Conservation (phyloP, 2,329 filamentous ascomycete genomes). For the Pyricularia sp. region DNA sequence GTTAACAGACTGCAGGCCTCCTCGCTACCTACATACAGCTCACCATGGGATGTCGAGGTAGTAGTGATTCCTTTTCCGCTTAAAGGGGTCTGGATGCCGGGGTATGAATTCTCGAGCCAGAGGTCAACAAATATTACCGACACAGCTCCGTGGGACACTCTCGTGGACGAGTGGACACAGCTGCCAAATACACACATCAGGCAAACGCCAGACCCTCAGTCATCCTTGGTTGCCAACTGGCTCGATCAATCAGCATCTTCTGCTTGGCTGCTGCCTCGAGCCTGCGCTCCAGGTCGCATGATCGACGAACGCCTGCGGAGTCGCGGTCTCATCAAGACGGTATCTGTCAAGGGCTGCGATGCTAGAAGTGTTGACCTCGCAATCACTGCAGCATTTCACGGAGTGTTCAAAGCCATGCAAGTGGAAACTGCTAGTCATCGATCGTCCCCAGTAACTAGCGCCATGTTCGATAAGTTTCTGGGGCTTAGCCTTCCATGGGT, state of each 20-base stretch:
- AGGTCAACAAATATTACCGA: slow-evolving; percentile 13
- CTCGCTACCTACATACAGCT: slow-evolving; percentile 47
- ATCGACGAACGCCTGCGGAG: slow-evolving; percentile 66
- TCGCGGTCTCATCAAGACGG: slow-evolving; percentile 58
- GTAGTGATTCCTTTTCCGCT: slow-evolving; percentile 64
- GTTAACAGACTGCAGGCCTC: slow-evolving; percentile 46
- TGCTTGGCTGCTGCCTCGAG: slow-evolving; percentile 60
- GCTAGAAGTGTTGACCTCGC: slow-evolving; percentile 59
- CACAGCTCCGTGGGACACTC: slow-evolving; percentile 10
- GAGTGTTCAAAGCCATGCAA: slow-evolving; percentile 38
- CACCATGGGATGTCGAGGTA: slow-evolving; percentile 68
- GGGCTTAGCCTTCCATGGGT: slow-evolving; percentile 62
- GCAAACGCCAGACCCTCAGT: slow-evolving; percentile 34
- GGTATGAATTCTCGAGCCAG: slow-evolving; percentile 32
- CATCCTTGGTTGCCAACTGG: slow-evolving; percentile 39
- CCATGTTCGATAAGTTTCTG: slow-evolving; percentile 32
- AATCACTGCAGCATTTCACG: slow-evolving; percentile 52
- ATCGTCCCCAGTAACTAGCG: slow-evolving; percentile 14
- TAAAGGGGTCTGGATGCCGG: slow-evolving; percentile 44
- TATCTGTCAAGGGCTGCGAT: slow-evolving; percentile 53
- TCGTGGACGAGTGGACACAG: slow-evolving; percentile 45
- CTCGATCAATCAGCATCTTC: slow-evolving; percentile 32
- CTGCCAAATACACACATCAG: slow-evolving; percentile 37
- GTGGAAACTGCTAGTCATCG: slow-evolving; percentile 21
- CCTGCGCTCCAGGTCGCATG: slow-evolving; percentile 52